These are phyloP conservation scores for Syzygium oleosum DNA, from an alignment of 345 rosid species.

Conservation along the genomic window DNA sequence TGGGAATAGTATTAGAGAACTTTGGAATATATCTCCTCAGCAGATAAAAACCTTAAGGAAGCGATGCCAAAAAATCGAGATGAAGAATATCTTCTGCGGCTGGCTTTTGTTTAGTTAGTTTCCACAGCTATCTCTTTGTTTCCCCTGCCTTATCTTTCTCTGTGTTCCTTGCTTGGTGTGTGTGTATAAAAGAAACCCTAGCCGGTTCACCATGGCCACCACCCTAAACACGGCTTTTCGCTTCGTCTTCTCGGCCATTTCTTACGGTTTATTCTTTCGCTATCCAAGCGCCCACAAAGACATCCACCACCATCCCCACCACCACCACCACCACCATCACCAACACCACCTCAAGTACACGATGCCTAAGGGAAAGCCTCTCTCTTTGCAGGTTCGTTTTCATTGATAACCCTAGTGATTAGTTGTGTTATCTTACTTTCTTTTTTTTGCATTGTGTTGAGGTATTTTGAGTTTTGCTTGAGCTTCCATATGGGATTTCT, in stretches of 20 bases:
- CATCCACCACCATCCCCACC: background rate
- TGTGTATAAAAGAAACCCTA: conserved; percentile 2
- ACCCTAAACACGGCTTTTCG: conserved; percentile 34
- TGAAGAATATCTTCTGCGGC: conserved; percentile 44
- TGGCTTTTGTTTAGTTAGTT: conserved; percentile 6
- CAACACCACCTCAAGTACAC: conserved; percentile 11
- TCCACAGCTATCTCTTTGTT: background rate
- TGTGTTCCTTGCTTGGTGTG: background rate
- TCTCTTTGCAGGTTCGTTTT: conserved; percentile 77
- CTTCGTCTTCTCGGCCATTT: conserved; percentile 44
- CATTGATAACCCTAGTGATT: background rate
- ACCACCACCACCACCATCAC: background rate
- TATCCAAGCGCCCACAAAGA: conserved; percentile 19
- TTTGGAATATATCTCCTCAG: conserved; percentile 31
- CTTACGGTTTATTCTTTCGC: conserved; percentile 52
- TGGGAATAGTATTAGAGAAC: conserved; percentile 10
- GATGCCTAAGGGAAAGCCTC: conserved; percentile 72
- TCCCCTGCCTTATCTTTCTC: background rate
- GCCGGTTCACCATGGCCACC: conserved; percentile 22
- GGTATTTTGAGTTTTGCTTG: background rate
- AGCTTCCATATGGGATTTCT: background rate
- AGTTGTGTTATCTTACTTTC: background rate
- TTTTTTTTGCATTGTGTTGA: background rate
- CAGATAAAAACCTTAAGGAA: conserved; percentile 27
- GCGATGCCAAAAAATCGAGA: conserved; percentile 21